These are phyloP conservation scores for Lachnellula suecica DNA, from an alignment of 2,329 filamentous ascomycete species.

Conservation along the genomic window DNA sequence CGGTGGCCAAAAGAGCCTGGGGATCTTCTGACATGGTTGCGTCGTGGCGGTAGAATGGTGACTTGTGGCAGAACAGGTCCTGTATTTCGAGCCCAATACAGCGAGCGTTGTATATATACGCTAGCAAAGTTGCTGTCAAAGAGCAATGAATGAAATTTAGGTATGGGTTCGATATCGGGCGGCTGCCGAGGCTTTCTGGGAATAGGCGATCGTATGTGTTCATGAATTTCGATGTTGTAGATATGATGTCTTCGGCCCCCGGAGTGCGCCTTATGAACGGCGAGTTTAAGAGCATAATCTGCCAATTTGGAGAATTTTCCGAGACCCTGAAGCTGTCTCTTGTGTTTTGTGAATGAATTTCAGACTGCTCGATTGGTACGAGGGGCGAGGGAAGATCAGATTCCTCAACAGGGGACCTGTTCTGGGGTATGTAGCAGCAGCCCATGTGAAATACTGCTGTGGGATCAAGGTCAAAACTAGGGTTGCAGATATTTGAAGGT, in stretches of 20 bases:
- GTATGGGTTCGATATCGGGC: conserved; percentile 7
- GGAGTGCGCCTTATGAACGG: too few species aligned
- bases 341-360: neutral
- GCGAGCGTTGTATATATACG: conserved; percentile 28
- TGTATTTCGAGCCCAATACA: conserved; percentile 28
- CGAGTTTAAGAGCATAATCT: too few species aligned
- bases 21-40: conserved; percentile 16
- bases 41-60: conserved; percentile 35
- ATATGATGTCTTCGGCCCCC: neutral
- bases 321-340: neutral
- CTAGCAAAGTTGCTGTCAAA: conserved; percentile 23
- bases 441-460: neutral
- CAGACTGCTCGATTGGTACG: too few species aligned
- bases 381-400: too few species aligned
- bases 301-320: neutral
- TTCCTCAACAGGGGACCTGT: too few species aligned
- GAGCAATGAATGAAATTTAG: conserved; percentile 19
- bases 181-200: too few species aligned
- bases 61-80: conserved; percentile 19
- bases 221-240: neutral
- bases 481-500: neutral
- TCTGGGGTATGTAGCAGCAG: neutral
- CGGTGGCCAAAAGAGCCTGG: conserved; percentile 22
- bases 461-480: neutral
- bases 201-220: neutral